Base-by-base conservation (phyloP, 2,329 filamentous ascomycete genomes). In the Ophiobolus disseminans region DNA sequence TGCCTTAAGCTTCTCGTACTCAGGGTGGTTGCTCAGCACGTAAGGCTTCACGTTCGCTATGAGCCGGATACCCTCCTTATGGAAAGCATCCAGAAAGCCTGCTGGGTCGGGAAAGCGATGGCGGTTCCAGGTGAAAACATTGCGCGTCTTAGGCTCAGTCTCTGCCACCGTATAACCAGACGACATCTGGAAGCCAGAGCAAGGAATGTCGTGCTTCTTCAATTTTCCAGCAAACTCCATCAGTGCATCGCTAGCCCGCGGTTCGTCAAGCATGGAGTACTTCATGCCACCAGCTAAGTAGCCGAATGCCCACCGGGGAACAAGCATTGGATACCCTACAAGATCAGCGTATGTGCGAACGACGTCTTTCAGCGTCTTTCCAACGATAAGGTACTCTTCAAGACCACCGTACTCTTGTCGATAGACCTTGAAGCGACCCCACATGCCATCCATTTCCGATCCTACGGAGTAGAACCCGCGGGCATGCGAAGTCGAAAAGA, bases 31-130 rank as follows among this genome's bases (percentile, higher is more conserved):
- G 1, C 74, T 79, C 1, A 90, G 75, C 0, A 90, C 77, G 62
- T 90, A 90, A 0, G 87, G 87, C 70, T 90, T 90, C 55, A 90
- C 82, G 55, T 90, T 90, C 16, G 86, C 84, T 28, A 90, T 79
- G 7, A 90, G 74, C 0, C 87, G 78, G 54, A 91, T 86, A 0
- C 87, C 87, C 14, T 82, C 78, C 30, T 76, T 74, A 62, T 88
- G 86, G 55, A 84, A 87, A 36, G 82, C 79, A 8, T 78, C 73
- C 23, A 86, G 81, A 70, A 86, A 90, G 0, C 72, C 81, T 45
- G 85, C 79, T 0, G 87, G 87, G 43, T 89, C 80, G 0, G 87
- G 86, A 63, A 90, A 90, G 0, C 87, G 81, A 61, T 88, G 82
- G 4, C 73, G 73, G 58, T 90, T 90, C 87, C 88, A 91, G 0